Evolutionary conservation across 2,329 filamentous ascomycete species (phyloP).

Genomic region (Fusarium decemcellulare): DNA sequence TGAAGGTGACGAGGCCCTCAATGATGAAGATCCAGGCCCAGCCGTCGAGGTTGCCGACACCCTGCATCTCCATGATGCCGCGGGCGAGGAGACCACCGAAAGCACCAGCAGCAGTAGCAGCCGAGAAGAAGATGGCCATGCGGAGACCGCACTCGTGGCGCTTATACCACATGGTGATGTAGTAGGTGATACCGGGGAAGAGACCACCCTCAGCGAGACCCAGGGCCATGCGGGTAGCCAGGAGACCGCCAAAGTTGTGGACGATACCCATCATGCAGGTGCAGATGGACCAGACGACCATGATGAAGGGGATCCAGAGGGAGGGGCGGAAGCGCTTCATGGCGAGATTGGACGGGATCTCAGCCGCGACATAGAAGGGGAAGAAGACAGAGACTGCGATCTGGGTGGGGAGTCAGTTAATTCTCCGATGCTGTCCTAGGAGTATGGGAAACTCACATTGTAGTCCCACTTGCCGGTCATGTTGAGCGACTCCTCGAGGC

Average conservation of each 20-base stretch:
- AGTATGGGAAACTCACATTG: constrained; percentile 45
- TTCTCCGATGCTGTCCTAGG: neutral
- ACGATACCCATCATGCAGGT: constrained; percentile 68
- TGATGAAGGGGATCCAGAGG: constrained; percentile 66
- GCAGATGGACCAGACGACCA: constrained; percentile 65
- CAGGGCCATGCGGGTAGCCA: constrained; percentile 62
- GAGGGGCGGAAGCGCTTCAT: constrained; percentile 68
- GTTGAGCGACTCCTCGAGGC: constrained; percentile 56
- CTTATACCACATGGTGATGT: constrained; percentile 72
- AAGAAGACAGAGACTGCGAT: constrained; percentile 66
- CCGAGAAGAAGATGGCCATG: constrained; percentile 72
- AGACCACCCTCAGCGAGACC: constrained; percentile 69
- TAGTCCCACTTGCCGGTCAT: constrained; percentile 54
- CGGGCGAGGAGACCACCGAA: constrained; percentile 74
- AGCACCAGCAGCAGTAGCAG: constrained; percentile 72
- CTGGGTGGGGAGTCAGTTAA: constrained; percentile 38
- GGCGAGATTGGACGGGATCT: constrained; percentile 70
- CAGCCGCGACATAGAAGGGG: constrained; percentile 66
- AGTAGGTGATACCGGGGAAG: constrained; percentile 74
- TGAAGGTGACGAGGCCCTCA: constrained; percentile 67
- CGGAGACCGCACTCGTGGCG: constrained; percentile 73
- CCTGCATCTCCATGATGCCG: constrained; percentile 71
- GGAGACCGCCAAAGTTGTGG: constrained; percentile 63
- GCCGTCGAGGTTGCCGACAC: constrained; percentile 65
- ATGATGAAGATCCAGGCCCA: constrained; percentile 89